Conservation (phyloP, 495 filamentous ascomycete genomes). For the Podospora fimiseda region DNA sequence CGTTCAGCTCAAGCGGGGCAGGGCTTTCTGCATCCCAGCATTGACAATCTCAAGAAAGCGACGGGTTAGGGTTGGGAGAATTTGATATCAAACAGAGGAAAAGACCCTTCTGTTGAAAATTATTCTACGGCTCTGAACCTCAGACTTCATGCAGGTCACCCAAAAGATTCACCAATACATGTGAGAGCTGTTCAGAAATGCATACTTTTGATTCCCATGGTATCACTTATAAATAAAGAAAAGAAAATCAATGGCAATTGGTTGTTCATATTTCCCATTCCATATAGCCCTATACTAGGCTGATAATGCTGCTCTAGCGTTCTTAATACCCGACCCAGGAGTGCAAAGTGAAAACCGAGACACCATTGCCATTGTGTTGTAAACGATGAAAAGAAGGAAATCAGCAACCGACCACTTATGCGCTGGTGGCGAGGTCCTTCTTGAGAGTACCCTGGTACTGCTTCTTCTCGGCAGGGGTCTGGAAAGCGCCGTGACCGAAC, state of each 20-base stretch:
- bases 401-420: conserved; percentile 45
- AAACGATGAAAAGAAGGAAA: conserved; percentile 42
- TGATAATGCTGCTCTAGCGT: conserved; percentile 34
- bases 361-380: conserved; percentile 48
- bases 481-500: conserved; percentile 99
- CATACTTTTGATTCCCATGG: neutral
- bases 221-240: conserved; percentile 1
- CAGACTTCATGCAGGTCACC: too few relatives aligned
- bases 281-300: conserved; percentile 40
- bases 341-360: conserved; percentile 44
- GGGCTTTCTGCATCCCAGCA: neutral
- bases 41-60: neutral
- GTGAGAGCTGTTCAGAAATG: too few relatives aligned
- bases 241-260: conserved; percentile 20
- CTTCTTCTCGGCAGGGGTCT: conserved; percentile 96
- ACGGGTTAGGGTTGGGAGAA: neutral
- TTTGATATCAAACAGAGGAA: neutral
- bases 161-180: neutral
- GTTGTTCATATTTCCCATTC: conserved; percentile 35
- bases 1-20: neutral
- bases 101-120: neutral
- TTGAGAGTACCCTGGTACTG: conserved; percentile 93
- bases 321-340: conserved; percentile 38
- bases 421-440: conserved; percentile 80
- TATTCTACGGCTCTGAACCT: too few relatives aligned